Evolutionary conservation across 345 rosid species (phyloP).

Genomic region (Hypericum androsaemum): DNA sequence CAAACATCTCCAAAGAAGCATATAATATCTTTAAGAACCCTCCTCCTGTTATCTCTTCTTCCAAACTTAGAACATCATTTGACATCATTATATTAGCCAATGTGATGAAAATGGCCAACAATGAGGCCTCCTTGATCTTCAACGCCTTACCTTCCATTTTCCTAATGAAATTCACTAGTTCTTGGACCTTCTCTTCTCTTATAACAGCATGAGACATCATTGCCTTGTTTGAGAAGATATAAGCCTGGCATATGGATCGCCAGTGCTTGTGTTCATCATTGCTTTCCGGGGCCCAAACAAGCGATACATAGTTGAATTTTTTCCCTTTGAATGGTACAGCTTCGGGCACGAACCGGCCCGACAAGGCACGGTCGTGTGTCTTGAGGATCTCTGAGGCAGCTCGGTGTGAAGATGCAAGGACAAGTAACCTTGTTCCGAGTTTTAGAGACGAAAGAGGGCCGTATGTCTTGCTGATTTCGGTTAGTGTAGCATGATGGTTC

Average conservation of each 20-base stretch:
- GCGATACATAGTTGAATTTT: background rate
- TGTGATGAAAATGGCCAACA: background rate
- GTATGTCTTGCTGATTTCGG: background rate
- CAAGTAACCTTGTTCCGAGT: background rate
- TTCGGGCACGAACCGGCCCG: background rate
- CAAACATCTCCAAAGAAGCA: background rate
- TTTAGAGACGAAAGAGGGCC: background rate
- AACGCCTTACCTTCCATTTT: background rate
- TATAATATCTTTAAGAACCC: background rate
- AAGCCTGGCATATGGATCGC: background rate
- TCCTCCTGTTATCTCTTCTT: background rate
- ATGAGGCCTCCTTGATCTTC: background rate
- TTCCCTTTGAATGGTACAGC: background rate
- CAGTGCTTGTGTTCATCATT: background rate
- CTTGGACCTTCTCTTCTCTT: background rate
- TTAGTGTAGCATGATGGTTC: background rate
- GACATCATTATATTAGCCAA: background rate
- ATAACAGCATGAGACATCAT: background rate
- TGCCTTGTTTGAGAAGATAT: background rate
- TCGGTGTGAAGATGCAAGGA: background rate
- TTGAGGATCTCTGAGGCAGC: background rate
- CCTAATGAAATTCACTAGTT: background rate
- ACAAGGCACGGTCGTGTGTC: background rate
- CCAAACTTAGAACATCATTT: background rate
- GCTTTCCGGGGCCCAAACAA: background rate